Evolutionary conservation across 176 grass and related monocot genomes (phyloP), one percentile per base, ranked within the genome.

Genomic region (Cocos nucifera): DNA sequence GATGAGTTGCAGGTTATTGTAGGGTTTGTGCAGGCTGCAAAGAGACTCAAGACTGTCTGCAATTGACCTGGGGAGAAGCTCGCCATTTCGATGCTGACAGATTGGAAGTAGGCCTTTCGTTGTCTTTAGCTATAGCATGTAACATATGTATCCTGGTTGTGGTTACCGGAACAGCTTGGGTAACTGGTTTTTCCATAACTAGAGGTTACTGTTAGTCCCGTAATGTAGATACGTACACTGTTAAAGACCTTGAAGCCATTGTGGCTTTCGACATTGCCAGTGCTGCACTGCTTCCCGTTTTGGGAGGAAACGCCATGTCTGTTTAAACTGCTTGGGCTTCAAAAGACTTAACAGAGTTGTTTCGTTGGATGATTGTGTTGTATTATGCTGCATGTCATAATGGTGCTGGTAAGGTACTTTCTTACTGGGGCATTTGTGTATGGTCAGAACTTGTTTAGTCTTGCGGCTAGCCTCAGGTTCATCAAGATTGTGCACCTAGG

Each of bases 1-100:
- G 70, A 73, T 24, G 57, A 73, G 59, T 73, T 73, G 70, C 70
- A 73, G 59, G 70, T 73, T 55, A 73, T 73, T 32, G 29, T 44
- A 20, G 70, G 70, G 51, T 73, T 73, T 23, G 70, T 22, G 58
- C 70, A 73, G 26, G 70, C 70, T 55, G 70, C 70, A 22, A 73
- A 73, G 50, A 73, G 70, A 39, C 18, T 63, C 25, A 73, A 73
- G 20, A 73, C 59, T 4, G 50, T 73, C 27, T 73, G 70, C 27
- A 63, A 63, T 62, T 72, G 58, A 72, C 44, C 22, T 4, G 1
- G 50, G 17, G 58, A 62, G 18, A 19, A 57, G 54, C 15, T 58
- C 6, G 3, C 44, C 51, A 7, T 23, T 23, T 28, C 19, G 3
- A 17, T 15, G 19, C 57, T 61, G 21, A 61, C 54, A 53, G 39